A percentile compares a stretch with the other conserved stretches of the same genome.
Conservation (phyloP, 2,329 filamentous ascomycete species). For the Colletotrichum tropicale region DNA sequence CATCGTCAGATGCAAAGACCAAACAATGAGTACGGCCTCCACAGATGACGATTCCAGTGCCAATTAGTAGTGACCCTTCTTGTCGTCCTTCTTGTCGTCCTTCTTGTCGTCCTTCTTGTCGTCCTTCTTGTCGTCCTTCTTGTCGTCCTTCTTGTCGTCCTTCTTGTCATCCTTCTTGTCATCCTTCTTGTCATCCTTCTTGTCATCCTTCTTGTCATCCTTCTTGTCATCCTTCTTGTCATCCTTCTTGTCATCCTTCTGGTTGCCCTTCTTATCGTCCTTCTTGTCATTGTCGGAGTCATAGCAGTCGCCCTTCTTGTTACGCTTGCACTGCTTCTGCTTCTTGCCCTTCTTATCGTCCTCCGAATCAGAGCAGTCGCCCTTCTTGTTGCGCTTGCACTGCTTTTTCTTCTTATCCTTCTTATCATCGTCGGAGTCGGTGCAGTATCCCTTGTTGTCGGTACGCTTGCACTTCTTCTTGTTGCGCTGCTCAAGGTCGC, state of each 20-base stretch:
- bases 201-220: background rate
- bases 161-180: background rate
- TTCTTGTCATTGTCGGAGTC: background rate
- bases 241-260: background rate
- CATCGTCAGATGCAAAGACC: background rate
- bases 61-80: background rate
- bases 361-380: slow-evolving; percentile 3
- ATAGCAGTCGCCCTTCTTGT: slow-evolving; percentile 5
- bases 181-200: no score
- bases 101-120: background rate
- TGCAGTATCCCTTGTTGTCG: background rate
- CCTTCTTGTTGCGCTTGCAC: slow-evolving; percentile 17
- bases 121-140: background rate
- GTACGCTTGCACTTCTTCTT: slow-evolving; percentile 10
- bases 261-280: background rate
- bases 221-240: background rate
- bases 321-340: slow-evolving; percentile 4
- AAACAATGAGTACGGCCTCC: background rate
- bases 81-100: background rate
- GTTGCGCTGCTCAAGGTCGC: slow-evolving; percentile 6
- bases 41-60: background rate
- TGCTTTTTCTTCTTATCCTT: slow-evolving; percentile 1
- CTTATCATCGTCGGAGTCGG: background rate
- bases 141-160: slow-evolving; percentile 3
- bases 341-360: background rate